Base-by-base conservation (phyloP, 306 rosid species). In the Vigna hirtella region DNA sequence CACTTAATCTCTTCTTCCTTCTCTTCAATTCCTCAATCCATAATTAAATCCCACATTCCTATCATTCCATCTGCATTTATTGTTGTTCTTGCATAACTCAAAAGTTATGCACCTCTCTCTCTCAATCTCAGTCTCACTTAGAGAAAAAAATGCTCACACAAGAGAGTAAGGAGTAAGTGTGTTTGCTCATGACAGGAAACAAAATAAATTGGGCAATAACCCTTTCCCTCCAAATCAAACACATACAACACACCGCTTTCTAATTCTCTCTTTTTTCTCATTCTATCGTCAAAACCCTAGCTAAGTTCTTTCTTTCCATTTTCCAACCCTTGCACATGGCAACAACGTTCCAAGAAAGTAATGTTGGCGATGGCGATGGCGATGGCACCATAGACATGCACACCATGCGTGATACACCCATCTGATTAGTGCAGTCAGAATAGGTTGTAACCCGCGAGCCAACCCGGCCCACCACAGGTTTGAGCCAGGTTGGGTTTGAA, bases 351-450 rank as follows among this genome's bases (percentile, higher is more conserved):
- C 76, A 43, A 17, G 77, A 78, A 32, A 16, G 52, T 12, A 52
- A 1, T 3, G 76, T 36, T 0, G 81, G 28, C 0, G 81, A 30
- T 45, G 97, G 28, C 0, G 81, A 30, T 45, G 97, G 88, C 40
- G 93, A 90, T 72, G 83, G 84, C 16, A 62, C 49, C 63, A 61
- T 88, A 79, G 97, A 94, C 73, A 81, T 87, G 22, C 86, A 85
- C 78, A 72, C 87, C 40, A 67, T 83, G 49, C 77, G 71, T n/a
- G 90, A 88, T 1, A 79, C 98, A 10, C 98, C 96, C 70, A 64
- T 93, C 61, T 83, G 94, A 18, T 18, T 18, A 18, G 20, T 18
- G 20, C 20, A 18, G 20, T 18, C 20, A 18, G 0, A 18, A 18
- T 18, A 18, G 0, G 20, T 18, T 18, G 20, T 18, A 18, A 18